phyloP scores from a whole-genome alignment of 2,329 filamentous ascomycete species.

The Colletotrichum higginsianum region DNA sequence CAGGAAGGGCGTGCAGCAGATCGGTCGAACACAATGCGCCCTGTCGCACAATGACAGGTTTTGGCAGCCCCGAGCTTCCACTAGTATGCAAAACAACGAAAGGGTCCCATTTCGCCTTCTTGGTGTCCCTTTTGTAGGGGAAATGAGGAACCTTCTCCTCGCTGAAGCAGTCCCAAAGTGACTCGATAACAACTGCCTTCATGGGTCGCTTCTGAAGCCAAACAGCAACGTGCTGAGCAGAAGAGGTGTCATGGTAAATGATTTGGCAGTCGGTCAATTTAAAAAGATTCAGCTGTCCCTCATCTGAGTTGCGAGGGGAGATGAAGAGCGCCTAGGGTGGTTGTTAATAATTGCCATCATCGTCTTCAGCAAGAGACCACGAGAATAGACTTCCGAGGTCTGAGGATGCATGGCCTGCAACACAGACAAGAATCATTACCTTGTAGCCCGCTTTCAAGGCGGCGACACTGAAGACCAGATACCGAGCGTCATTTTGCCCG shows the following conservation, averaged over 20 bases:
- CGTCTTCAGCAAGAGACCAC: too few species aligned
- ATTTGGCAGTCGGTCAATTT: constrained; percentile 58
- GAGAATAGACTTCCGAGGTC: too few species aligned
- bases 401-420: too few species aligned
- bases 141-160: constrained; percentile 51
- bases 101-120: constrained; percentile 59
- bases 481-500: constrained; percentile 58
- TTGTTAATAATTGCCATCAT: not conserved
- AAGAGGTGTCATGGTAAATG: constrained; percentile 51
- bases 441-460: constrained; percentile 54
- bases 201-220: constrained; percentile 57
- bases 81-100: constrained; percentile 60
- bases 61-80: constrained; percentile 62
- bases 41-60: constrained; percentile 56
- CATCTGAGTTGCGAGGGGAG: constrained; percentile 60
- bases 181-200: constrained; percentile 52
- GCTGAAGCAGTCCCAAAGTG: constrained; percentile 53
- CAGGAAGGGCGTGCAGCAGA: not conserved
- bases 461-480: constrained; percentile 52
- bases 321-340: constrained; percentile 56
- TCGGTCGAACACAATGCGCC: constrained; percentile 57
- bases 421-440: not conserved
- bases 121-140: constrained; percentile 57
- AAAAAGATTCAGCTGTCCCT: constrained; percentile 61
- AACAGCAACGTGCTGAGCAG: constrained; percentile 50